Evolutionary conservation across 208 protist species (phyloP).

Genomic region (Naegleria gruberi): DNA sequence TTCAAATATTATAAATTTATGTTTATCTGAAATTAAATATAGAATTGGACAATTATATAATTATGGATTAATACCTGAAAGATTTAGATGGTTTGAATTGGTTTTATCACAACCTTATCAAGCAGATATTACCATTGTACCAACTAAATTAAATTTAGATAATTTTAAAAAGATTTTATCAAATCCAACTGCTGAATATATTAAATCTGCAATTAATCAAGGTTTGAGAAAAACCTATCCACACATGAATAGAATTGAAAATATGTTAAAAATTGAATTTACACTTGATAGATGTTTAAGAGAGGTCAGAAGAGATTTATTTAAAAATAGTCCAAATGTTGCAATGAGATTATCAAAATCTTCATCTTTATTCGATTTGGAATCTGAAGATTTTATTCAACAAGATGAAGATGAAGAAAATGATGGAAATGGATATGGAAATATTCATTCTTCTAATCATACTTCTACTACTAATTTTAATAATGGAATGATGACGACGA

Average conservation of each 20-base stretch:
- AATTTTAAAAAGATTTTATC: constrained; percentile 56
- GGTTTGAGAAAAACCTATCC: constrained; percentile 57
- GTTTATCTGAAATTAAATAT: constrained; percentile 37
- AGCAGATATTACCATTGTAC: constrained; percentile 58
- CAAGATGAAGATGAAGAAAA: neutral
- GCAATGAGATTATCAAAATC: neutral
- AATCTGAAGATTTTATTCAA: neutral
- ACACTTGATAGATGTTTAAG: constrained; percentile 3
- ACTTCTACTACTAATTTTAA: too few species aligned
- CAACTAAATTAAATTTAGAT: constrained; percentile 46
- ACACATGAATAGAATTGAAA: constrained; percentile 49
- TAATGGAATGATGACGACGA: too few species aligned
- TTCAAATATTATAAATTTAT: constrained; percentile 34
- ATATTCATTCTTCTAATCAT: too few species aligned
- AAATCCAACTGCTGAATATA: constrained; percentile 58
- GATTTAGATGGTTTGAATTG: constrained; percentile 43
- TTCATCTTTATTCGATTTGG: neutral
- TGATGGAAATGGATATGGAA: too few species aligned
- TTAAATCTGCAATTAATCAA: constrained; percentile 43
- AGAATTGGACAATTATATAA: constrained; percentile 46
- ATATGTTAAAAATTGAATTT: constrained; percentile 21
- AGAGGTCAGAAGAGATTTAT: neutral
- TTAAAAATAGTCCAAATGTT: neutral
- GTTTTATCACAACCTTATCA: constrained; percentile 52
- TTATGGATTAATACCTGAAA: constrained; percentile 41